Base-by-base conservation (phyloP, 257 asterid species). In the Rauvolfia tetraphylla region DNA sequence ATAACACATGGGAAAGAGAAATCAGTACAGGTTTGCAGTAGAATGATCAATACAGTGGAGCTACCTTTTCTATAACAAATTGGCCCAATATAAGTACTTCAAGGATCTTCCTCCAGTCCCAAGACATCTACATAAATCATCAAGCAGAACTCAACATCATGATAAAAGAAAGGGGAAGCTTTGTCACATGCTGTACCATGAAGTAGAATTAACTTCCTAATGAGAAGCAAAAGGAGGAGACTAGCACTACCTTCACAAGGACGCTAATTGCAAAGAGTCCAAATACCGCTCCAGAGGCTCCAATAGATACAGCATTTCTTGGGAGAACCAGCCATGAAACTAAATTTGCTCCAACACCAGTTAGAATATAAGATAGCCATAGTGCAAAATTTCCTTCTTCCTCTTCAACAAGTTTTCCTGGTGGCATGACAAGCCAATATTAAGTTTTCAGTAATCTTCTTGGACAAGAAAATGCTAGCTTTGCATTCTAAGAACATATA, bases 51-150 rank as follows among this genome's bases (percentile, higher is more conserved):
- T 14, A 72, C 0, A 46, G 53, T 73, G 62, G 23, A 25, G n/a
- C 74, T 90, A 92, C 99, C 97, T 84, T 95, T 78, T 95, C 97
- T n/a, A 93, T 86, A 14, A 93, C 99, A 79, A 93, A 95, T 71
- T 95, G 99, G 58, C 99, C 99, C 88, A 93, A 72, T 74, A 95
- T 88, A 80, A 95, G 96, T 49, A 91, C 96, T 88, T 95, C 98
- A 36, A 95, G 97, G 58, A 95, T 95, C 94, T 92, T 95, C 82
- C 98, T 91, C 99, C 98, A 95, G 86, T 95, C 97, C 96, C 96
- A 95, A 44, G 99, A 92, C 94, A 95, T 92, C 99, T 95, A 81
- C 72, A 79, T 62, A 17, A 3, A 82, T 46, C 68, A 78, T 41
- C 71, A 76, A 71, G 79, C 36, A 3, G 71, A 56, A 73, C 41